Percentiles rank a stretch among this genome's conserved stretches.
Evolutionary conservation across 2,329 filamentous ascomycete species (phyloP).

Genomic region (Proliferodiscus dingleyae): DNA sequence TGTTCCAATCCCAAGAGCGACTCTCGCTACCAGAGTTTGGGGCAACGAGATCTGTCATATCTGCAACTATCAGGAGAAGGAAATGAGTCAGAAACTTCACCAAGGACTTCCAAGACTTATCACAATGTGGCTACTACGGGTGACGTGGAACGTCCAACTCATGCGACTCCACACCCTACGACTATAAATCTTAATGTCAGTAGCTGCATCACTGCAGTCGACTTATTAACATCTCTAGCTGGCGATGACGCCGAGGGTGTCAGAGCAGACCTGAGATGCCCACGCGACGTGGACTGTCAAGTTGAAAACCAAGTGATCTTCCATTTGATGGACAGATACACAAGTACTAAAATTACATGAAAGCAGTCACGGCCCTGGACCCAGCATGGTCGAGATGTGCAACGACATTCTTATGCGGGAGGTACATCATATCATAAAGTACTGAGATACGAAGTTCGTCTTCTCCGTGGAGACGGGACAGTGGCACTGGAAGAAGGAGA

Average conservation of each 20-base stretch:
- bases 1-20: too few relatives aligned
- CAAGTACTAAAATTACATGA: constrained; percentile 20
- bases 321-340: constrained; percentile 41
- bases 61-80: too few relatives aligned
- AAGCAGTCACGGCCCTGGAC: constrained; percentile 7
- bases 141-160: too few relatives aligned
- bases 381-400: not conserved
- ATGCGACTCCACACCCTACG: constrained; percentile 11
- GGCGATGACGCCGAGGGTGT: constrained; percentile 33
- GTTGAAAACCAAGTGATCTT: constrained; percentile 40
- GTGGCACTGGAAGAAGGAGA: too few relatives aligned
- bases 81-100: too few relatives aligned
- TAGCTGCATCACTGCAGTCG: constrained; percentile 36
- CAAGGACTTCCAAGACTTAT: too few relatives aligned
- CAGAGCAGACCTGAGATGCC: constrained; percentile 37
- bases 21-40: too few relatives aligned
- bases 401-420: not conserved
- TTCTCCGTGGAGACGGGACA: too few relatives aligned
- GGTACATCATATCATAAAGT: too few relatives aligned
- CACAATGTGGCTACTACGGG: too few relatives aligned
- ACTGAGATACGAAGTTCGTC: too few relatives aligned
- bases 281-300: constrained; percentile 35
- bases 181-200: constrained; percentile 22
- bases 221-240: constrained; percentile 41
- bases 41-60: too few relatives aligned